A percentile compares a stretch with the other conserved stretches of the same genome.
Evolutionary conservation across 2,329 filamentous ascomycete species (phyloP).

Genomic region (Fusarium mexicanum): DNA sequence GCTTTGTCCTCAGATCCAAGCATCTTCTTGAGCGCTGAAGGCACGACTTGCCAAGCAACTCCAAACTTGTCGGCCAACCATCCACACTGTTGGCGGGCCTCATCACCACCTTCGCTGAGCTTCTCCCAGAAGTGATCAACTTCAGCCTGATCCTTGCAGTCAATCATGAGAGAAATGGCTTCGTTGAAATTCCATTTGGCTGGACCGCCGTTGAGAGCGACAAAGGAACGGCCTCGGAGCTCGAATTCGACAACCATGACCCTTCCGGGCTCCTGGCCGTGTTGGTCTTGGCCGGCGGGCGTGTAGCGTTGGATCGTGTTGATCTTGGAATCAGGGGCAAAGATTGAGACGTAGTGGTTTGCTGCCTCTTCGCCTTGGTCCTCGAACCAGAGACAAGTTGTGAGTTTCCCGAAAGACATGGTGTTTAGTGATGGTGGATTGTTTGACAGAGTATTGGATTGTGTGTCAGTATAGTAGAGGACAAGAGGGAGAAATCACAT

Average conservation of each 20-base stretch:
- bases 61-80: slow-evolving; percentile 59
- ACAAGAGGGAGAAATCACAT: neutral
- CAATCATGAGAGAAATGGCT: slow-evolving; percentile 56
- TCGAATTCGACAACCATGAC: slow-evolving; percentile 52
- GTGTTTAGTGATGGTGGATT: neutral
- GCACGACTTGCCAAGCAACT: slow-evolving; percentile 58
- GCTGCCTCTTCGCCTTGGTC: slow-evolving; percentile 54
- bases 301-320: slow-evolving; percentile 45
- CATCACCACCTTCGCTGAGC: slow-evolving; percentile 53
- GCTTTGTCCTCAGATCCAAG: slow-evolving; percentile 48
- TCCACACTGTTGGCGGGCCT: slow-evolving; percentile 52
- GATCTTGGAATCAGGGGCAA: slow-evolving; percentile 51
- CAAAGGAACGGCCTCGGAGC: slow-evolving; percentile 52
- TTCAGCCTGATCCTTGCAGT: slow-evolving; percentile 57
- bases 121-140: slow-evolving; percentile 59
- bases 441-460: neutral
- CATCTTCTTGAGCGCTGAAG: slow-evolving; percentile 49
- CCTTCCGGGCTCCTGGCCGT: slow-evolving; percentile 45
- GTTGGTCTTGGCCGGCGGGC: slow-evolving; percentile 44
- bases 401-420: slow-evolving; percentile 40
- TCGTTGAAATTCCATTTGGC: slow-evolving; percentile 50
- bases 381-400: slow-evolving; percentile 55
- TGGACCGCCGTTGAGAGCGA: slow-evolving; percentile 57
- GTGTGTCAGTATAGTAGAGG: neutral
- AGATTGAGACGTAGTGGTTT: slow-evolving; percentile 53